Base-by-base conservation (phyloP, 116 monocot species). In the Papilionanthe hybrid region DNA sequence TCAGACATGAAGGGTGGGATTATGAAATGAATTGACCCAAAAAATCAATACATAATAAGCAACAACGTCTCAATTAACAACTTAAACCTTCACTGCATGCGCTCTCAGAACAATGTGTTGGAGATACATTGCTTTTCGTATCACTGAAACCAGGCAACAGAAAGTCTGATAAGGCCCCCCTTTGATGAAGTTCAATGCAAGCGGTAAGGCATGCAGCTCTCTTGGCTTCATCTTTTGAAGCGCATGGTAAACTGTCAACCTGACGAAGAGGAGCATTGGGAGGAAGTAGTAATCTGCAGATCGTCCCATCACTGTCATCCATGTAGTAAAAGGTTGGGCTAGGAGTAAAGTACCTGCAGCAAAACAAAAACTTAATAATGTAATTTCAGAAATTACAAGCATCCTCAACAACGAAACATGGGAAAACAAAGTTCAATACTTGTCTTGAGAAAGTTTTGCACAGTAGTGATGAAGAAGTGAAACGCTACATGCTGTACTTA, bases 181-280 rank as follows among this genome's bases (percentile, higher is more conserved):
- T 42, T 71, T 80, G 71, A 87, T 94, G 98, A 82, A 98, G 80
- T 75, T 90, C 78, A 12, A 82, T 80, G 78, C 98, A 98, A 66
- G 94, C 98, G 58, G 83, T 85, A 69, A 98, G 80, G 77, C 94
- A 98, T 67, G 93, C 92, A 80, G 78, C 32, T 83, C 98, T 88
- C 80, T 87, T 98, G 77, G 98, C 94, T 86, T 90, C 90, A 88
- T 93, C 93, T 85, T 94, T 98, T 55, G 93, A 91, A n/a, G 60
- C 13, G 81, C 75, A 90, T 17, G 93, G 91, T 58, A 65, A 49
- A 81, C 98, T 86, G 44, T 93, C 90, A 60, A 91, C 86, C 82
- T 87, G 88, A 82, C 89, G 91, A 81, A 98, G 22, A 77, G 98
- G 85, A 85, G 90, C 91, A 84, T 98, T 98, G 65, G 98, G 84